Conservation (phyloP, 495 filamentous ascomycete genomes). For the Bacidia gigantensis region DNA sequence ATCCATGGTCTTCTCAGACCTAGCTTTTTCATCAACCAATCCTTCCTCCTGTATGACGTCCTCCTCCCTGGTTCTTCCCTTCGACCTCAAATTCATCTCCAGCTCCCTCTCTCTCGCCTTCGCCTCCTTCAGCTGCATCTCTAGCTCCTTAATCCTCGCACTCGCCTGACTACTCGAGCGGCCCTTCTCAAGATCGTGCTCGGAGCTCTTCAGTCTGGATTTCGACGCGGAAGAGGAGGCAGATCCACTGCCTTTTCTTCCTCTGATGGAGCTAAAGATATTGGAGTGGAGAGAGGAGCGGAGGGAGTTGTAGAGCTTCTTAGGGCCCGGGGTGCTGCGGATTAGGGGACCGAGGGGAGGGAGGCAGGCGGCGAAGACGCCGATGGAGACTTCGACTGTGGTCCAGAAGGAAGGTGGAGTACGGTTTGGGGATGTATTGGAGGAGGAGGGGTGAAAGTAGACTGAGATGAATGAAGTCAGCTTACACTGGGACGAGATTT, state of each 20-base stretch:
- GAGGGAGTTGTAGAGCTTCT: not conserved
- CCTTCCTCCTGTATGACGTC: no score
- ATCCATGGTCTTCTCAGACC: no score
- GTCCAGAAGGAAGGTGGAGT: slow-evolving; percentile 6
- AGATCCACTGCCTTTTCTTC: no score
- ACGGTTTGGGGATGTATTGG: not conserved
- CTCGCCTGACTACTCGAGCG: not conserved
- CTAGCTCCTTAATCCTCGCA: not conserved
- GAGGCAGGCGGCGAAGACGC: slow-evolving; percentile 3
- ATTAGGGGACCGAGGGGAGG: slow-evolving; percentile 3
- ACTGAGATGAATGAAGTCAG: not conserved
- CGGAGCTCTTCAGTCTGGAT: not conserved
- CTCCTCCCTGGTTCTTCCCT: no score
- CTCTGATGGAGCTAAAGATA: not conserved
- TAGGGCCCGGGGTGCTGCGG: not conserved
- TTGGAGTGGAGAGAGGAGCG: slow-evolving; percentile 24
- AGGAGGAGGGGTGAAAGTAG: not conserved
- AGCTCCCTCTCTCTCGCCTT: not conserved
- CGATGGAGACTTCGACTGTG: slow-evolving; percentile 6
- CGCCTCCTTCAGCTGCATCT: not conserved
- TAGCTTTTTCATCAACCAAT: no score
- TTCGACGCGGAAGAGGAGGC: no score
- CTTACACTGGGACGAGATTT: not conserved
- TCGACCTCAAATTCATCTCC: no score
- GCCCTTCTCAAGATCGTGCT: not conserved